Evolutionary conservation across 2,329 filamentous ascomycete genomes (phyloP).

Genomic region (Penicillium janthinellum): DNA sequence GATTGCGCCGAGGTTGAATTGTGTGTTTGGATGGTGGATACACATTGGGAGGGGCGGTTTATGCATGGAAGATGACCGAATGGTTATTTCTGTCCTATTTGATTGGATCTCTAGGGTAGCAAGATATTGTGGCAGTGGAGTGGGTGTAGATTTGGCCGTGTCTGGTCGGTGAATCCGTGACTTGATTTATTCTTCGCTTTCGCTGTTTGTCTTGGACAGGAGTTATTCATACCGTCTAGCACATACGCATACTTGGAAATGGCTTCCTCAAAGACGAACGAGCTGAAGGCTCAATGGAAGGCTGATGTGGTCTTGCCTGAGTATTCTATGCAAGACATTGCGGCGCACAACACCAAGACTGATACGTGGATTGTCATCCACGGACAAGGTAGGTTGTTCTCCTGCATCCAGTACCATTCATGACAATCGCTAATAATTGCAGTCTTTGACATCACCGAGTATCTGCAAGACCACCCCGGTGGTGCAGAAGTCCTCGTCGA

Average conservation of each 20-base stretch:
- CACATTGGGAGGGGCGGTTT: background rate
- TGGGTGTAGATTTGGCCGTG: background rate
- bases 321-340: conserved; percentile 41
- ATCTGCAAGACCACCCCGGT: conserved; percentile 60
- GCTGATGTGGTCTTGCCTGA: conserved; percentile 19
- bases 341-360: conserved; percentile 51
- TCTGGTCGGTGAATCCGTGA: background rate
- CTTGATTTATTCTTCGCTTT: conserved; percentile 5
- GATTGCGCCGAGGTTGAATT: background rate
- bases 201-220: background rate
- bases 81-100: background rate
- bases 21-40: background rate
- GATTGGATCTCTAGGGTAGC: background rate
- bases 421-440: background rate
- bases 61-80: conserved; percentile 6
- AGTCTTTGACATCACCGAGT: conserved; percentile 65
- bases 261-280: conserved; percentile 15
- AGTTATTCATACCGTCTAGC: background rate
- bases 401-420: too few species aligned
- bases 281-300: conserved; percentile 22
- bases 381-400: conserved; percentile 50
- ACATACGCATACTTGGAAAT: background rate
- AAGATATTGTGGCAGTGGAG: background rate
- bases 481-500: conserved; percentile 47
- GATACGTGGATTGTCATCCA: conserved; percentile 61